Evolutionary conservation across 202 grass and related monocot genomes (phyloP).

Genomic region (Panicum hallii): DNA sequence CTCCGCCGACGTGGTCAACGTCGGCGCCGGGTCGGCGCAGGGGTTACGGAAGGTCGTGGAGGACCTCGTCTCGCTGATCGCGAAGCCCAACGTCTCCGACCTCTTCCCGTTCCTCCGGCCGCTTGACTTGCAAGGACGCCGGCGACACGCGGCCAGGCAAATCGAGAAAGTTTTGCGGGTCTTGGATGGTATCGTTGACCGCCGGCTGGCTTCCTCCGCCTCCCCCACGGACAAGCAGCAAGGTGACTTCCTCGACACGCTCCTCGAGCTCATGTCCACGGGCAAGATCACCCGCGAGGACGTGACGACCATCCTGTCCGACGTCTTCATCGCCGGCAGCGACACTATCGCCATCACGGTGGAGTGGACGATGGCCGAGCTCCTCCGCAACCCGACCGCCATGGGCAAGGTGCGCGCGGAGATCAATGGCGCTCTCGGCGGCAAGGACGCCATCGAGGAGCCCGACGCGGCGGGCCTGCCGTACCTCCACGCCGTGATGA

Average conservation of each 20-base stretch:
- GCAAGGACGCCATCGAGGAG: conserved; percentile 38
- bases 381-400: conserved; percentile 44
- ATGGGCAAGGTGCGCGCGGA: conserved; percentile 45
- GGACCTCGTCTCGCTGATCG: conserved; percentile 9
- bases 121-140: conserved; percentile 50
- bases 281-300: conserved; percentile 27
- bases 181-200: conserved; percentile 44
- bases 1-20: not conserved
- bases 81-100: conserved; percentile 56
- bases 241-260: conserved; percentile 49
- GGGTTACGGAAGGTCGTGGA: conserved; percentile 27
- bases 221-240: not conserved
- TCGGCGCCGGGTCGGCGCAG: conserved; percentile 20
- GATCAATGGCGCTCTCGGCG: not conserved
- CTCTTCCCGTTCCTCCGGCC: conserved; percentile 45
- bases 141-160: not conserved
- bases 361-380: conserved; percentile 69
- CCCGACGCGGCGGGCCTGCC: conserved; percentile 30
- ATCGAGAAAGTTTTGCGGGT: not conserved
- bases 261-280: conserved; percentile 22
- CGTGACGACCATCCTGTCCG: conserved; percentile 27
- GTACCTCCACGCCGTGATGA: conserved; percentile 60
- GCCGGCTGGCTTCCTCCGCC: not conserved
- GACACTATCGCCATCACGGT: conserved; percentile 49
- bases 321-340: conserved; percentile 50